Evolutionary conservation across 2,329 filamentous ascomycete species (phyloP), one percentile per base, ranked within the genome.

Genomic region (Trichoderma koningiopsis): DNA sequence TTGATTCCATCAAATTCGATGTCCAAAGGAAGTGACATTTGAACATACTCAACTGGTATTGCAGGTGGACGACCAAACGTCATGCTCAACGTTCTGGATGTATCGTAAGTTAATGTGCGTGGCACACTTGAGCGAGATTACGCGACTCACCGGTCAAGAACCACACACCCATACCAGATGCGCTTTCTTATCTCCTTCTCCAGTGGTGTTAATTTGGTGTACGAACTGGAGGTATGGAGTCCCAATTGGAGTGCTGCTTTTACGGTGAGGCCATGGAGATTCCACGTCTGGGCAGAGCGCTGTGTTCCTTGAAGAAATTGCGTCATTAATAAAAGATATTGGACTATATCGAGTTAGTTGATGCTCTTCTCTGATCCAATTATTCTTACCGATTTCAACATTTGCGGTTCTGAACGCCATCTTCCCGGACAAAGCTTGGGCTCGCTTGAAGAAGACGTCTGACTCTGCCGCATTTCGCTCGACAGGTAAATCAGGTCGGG

Each of bases 281-380:
- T 57, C 62, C 62, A 66, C 10, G 62, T 66, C n/a, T 66, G 62
- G 14, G 53, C 62, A 47, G 62, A 66, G 8, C 62, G 62, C 31
- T 66, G 62, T 8, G 62, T 66, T 57, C 62, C 62, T 47, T 66
- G 62, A n/a, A 66, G 53, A 31, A 55, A 66, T 22, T 66, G 62
- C 2, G 53, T 57, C 62, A 66, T 66, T 33, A 66, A 31, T 16
- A 66, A 19, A 16, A 66, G 24, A n/a, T 56, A 55, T 22, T 66
- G 62, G 8, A 66, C 62, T 66, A 43, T 29, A 57, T 14, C 13
- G 2, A 10, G 49, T 66, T 56, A 66, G 52, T 33, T 33, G 16
- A 47, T 40, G 22, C 7, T 11, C 5, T 24, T 14, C 5, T 16
- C 24, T 31, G 53, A 22, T 24, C 10, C 8, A 37, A 19, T 47